Conservation (phyloP, 495 filamentous ascomycete species). For the Cercophora newfieldiana region DNA sequence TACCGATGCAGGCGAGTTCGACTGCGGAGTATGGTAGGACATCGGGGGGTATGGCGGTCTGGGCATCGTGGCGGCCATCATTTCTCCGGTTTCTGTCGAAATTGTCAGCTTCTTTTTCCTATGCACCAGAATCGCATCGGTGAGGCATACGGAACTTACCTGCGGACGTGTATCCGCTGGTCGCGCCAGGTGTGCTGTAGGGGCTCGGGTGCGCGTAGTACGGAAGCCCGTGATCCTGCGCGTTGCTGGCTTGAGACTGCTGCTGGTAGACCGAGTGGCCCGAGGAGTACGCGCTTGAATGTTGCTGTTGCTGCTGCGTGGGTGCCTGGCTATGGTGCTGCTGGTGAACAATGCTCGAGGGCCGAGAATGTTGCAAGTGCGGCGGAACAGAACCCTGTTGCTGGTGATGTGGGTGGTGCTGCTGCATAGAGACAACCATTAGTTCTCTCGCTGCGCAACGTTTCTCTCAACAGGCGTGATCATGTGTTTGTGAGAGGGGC, state of each 20-base stretch:
- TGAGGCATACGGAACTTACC: conserved; percentile 57
- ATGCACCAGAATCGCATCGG: conserved; percentile 10
- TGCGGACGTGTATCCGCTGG: conserved; percentile 73
- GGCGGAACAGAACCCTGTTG: conserved; percentile 57
- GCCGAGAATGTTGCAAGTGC: conserved; percentile 62
- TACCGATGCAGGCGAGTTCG: conserved; percentile 93
- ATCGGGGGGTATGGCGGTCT: conserved; percentile 83
- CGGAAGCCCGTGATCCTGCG: conserved; percentile 59
- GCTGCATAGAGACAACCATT: conserved; percentile 58
- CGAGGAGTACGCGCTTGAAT: conserved; percentile 60
- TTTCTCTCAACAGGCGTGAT: conserved; percentile 37
- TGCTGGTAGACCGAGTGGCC: conserved; percentile 56
- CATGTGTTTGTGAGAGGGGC: conserved; percentile 27
- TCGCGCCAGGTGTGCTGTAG: conserved; percentile 70
- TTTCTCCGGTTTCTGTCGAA: conserved; percentile 72
- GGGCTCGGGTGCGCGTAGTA: conserved; percentile 74
- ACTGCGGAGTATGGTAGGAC: conserved; percentile 89
- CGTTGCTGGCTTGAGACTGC: conserved; percentile 44
- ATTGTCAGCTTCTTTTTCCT: conserved; percentile 30
- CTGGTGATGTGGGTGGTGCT: conserved; percentile 62
- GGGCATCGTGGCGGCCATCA: conserved; percentile 94
- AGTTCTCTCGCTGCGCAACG: conserved; percentile 29
- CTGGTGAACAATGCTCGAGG: conserved; percentile 64
- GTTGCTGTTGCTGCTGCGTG: conserved; percentile 47
- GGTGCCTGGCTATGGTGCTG: conserved; percentile 59